These are phyloP conservation scores for Ganoderma meredithae DNA, from an alignment of 1,284 basidiomycete genomes.

Conservation along the genomic window DNA sequence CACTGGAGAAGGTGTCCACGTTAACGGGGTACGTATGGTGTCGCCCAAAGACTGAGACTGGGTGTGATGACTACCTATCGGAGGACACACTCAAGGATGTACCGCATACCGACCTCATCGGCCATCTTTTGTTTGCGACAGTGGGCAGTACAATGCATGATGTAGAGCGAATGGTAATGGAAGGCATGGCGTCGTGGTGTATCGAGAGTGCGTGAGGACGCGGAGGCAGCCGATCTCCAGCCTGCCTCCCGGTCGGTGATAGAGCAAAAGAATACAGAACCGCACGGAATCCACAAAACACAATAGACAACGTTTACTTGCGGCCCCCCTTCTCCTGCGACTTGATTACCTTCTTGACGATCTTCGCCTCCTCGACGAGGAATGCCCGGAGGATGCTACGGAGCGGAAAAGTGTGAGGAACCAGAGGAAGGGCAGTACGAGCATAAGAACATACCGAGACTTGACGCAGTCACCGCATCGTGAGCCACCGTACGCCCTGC, in stretches of 20 bases:
- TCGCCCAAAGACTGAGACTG: too few species aligned
- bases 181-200: slow-evolving; percentile 37
- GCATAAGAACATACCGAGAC: slow-evolving; percentile 70
- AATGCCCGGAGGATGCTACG: slow-evolving; percentile 95
- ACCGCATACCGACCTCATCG: slow-evolving; percentile 43
- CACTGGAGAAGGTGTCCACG: neutral
- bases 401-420: neutral
- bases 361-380: slow-evolving; percentile 99
- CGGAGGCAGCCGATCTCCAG: slow-evolving; percentile 20
- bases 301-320: slow-evolving; percentile 39
- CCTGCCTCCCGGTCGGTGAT: slow-evolving; percentile 29
- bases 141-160: slow-evolving; percentile 43
- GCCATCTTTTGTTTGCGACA: slow-evolving; percentile 40
- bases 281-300: slow-evolving; percentile 21
- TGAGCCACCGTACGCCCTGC: slow-evolving; percentile 94
- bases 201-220: slow-evolving; percentile 25
- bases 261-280: slow-evolving; percentile 32
- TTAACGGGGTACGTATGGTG: too few species aligned
- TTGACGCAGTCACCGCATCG: slow-evolving; percentile 93
- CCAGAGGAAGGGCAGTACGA: neutral
- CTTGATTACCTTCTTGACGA: slow-evolving; percentile 99
- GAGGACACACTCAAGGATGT: neutral
- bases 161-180: slow-evolving; percentile 36
- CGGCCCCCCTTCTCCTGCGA: slow-evolving; percentile 65
- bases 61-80: too few species aligned